Percentiles rank a stretch among this genome's conserved stretches.
Evolutionary conservation across 805 yeast species (phyloP).

Genomic region (Schwanniomyces yamadae): DNA sequence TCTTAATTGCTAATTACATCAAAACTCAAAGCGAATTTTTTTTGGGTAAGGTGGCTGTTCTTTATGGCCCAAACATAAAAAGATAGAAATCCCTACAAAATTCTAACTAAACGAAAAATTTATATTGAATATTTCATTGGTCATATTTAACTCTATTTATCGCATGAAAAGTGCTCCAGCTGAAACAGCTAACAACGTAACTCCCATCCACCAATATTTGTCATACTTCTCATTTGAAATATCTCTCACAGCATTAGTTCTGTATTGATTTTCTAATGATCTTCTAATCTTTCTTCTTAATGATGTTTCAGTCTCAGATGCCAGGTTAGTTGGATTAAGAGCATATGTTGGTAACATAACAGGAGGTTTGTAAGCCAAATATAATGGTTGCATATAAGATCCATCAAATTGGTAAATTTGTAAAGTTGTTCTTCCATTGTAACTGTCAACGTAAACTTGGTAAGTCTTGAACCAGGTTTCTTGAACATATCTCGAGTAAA

Average conservation of each 20-base stretch:
- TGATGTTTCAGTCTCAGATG: constrained; percentile 33
- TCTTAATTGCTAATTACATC: too few species aligned
- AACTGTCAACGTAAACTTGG: constrained; percentile 63
- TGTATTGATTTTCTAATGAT: constrained; percentile 73
- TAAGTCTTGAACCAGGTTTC: constrained; percentile 57
- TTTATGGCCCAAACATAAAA: too few species aligned
- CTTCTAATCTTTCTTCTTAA: constrained; percentile 57
- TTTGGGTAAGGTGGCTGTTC: too few species aligned
- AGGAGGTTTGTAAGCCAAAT: constrained; percentile 90
- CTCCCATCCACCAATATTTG: constrained; percentile 56
- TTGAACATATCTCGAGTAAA: constrained; percentile 73
- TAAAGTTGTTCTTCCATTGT: constrained; percentile 80
- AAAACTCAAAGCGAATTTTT: too few species aligned
- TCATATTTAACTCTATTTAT: constrained; percentile 9
- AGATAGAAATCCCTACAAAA: too few species aligned
- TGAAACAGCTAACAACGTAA: constrained; percentile 43
- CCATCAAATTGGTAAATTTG: constrained; percentile 79
- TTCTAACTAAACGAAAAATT: too few species aligned
- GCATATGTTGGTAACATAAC: constrained; percentile 94
- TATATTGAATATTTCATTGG: too few species aligned
- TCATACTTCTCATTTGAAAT: constrained; percentile 33
- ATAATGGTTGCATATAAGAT: constrained; percentile 77
- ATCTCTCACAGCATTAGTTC: constrained; percentile 69
- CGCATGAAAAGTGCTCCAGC: constrained; percentile 35
- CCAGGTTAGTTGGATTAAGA: constrained; percentile 73